Conservation (phyloP, 169 alveolate species). For the Plasmodium reichenowi region DNA sequence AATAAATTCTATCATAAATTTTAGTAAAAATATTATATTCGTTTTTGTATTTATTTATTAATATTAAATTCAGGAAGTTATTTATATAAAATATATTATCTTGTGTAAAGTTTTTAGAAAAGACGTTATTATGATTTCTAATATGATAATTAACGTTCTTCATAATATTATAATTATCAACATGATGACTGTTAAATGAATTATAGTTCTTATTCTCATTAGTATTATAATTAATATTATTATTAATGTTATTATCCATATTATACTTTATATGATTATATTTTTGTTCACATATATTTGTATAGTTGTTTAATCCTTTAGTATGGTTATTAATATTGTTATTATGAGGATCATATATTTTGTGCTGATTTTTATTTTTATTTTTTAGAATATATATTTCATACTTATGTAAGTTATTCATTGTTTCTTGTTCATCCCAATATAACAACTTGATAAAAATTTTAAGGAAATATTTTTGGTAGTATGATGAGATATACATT, state of each 20-base stretch:
- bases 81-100: constrained; percentile 49
- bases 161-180: too few species aligned
- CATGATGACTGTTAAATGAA: too few species aligned
- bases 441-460: constrained; percentile 45
- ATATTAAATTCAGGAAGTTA: constrained; percentile 39
- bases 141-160: too few species aligned
- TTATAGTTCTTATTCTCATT: too few species aligned
- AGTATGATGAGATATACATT: constrained; percentile 15
- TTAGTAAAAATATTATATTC: constrained; percentile 22
- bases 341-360: neutral
- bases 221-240: too few species aligned
- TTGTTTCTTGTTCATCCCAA: constrained; percentile 38
- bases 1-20: constrained; percentile 52
- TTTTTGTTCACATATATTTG: neutral
- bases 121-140: neutral
- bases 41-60: constrained; percentile 13
- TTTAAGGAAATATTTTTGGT: constrained; percentile 52
- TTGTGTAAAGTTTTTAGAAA: constrained; percentile 24
- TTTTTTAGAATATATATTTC: constrained; percentile 33
- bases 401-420: constrained; percentile 61
- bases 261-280: too few species aligned
- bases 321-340: neutral
- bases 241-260: too few species aligned
- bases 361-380: neutral
- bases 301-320: neutral